Percentiles rank a stretch among this genome's conserved stretches.
These are phyloP conservation scores for Leishmania lainsoni DNA, from an alignment of 208 protist genomes.

Conservation along the genomic window DNA sequence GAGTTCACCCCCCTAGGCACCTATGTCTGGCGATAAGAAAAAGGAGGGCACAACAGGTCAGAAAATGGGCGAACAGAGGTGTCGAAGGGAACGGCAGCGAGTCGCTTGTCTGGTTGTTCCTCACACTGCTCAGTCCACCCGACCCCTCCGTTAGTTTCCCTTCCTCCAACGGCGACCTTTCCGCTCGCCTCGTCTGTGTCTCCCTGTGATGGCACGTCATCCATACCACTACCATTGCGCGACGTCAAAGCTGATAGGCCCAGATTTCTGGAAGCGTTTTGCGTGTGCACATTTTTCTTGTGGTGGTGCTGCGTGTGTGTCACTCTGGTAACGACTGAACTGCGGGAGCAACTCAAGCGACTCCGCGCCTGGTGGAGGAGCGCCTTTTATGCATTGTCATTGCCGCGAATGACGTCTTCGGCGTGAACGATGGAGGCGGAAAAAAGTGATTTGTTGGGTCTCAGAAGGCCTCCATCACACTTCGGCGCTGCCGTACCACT, in stretches of 20 bases:
- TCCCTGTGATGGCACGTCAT: neutral
- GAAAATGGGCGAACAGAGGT: neutral
- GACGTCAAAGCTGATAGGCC: neutral
- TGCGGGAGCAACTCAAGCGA: neutral
- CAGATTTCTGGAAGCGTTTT: neutral
- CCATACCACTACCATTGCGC: neutral
- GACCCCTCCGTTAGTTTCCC: neutral
- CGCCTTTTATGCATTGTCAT: neutral
- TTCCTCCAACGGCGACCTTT: neutral
- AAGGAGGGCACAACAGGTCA: neutral
- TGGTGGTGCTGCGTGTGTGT: neutral
- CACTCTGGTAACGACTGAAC: neutral
- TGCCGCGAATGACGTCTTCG: neutral
- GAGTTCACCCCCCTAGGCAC: slow-evolving; percentile 58
- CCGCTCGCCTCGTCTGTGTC: neutral
- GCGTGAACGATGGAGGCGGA: neutral
- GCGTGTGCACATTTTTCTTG: neutral
- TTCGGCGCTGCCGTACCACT: neutral
- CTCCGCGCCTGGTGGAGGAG: neutral
- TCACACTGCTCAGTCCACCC: neutral
- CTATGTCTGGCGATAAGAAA: slow-evolving; percentile 67
- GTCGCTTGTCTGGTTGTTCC: neutral
- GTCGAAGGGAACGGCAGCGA: neutral
- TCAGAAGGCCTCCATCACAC: neutral
- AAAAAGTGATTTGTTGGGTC: neutral